phyloP scores from a whole-genome alignment of 306 rosid species.

The Prunus dulcis region DNA sequence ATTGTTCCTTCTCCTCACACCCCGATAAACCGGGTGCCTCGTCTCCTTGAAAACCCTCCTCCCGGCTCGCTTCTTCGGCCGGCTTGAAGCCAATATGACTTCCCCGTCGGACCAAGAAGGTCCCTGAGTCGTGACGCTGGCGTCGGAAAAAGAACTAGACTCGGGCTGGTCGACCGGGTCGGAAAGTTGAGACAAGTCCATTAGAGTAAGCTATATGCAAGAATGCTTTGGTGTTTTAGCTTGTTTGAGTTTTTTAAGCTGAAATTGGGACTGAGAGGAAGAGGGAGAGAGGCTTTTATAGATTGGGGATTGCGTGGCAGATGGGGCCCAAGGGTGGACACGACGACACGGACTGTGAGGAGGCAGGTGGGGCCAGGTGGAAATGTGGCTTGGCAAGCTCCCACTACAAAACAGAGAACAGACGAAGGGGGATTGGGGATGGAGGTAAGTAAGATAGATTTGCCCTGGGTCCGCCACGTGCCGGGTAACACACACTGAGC shows the following conservation, averaged over 20 bases:
- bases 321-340: not conserved
- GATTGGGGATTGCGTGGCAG: not conserved
- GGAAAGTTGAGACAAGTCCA: not conserved
- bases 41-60: constrained; percentile 69
- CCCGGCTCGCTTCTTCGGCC: constrained; percentile 74
- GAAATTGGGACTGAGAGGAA: not conserved
- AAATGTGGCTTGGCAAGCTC: too few relatives aligned
- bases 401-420: too few relatives aligned
- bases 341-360: not conserved
- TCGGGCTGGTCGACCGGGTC: not conserved
- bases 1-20: constrained; percentile 63
- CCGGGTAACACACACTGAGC: too few relatives aligned
- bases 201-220: not conserved
- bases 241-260: not conserved
- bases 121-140: not conserved
- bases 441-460: too few relatives aligned
- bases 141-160: not conserved
- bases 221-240: not conserved
- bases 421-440: too few relatives aligned
- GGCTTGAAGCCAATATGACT: constrained; percentile 43
- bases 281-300: not conserved
- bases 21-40: constrained; percentile 74
- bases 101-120: constrained; percentile 42
- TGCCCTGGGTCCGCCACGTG: too few relatives aligned
- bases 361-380: too few relatives aligned